phyloP scores from a whole-genome alignment of 345 rosid species.

The Acer yangbiense region DNA sequence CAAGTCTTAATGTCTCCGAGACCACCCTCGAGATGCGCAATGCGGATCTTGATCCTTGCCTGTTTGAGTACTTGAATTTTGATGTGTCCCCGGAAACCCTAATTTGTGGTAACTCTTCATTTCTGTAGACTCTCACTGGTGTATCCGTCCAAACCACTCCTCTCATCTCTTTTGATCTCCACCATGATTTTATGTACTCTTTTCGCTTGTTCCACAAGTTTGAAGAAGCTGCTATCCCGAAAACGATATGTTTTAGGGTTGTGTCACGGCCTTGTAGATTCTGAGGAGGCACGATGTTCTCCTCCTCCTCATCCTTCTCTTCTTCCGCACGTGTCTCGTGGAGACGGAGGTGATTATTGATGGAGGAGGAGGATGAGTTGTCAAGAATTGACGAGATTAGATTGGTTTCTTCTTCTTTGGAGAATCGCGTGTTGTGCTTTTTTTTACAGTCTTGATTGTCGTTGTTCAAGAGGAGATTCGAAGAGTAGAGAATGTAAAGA shows the following conservation, averaged over 20 bases:
- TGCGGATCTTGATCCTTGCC: constrained; percentile 69
- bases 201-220: constrained; percentile 71
- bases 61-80: constrained; percentile 64
- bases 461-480: constrained; percentile 39
- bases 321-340: background rate
- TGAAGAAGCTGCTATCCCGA: constrained; percentile 76
- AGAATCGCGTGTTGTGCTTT: background rate
- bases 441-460: constrained; percentile 28
- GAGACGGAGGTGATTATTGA: background rate
- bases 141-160: constrained; percentile 80
- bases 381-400: background rate
- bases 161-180: constrained; percentile 68
- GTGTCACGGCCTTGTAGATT: constrained; percentile 40
- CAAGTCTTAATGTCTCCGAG: constrained; percentile 67
- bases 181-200: constrained; percentile 81
- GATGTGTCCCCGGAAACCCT: constrained; percentile 66
- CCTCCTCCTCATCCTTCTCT: background rate
- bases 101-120: constrained; percentile 64
- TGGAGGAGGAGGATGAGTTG: background rate
- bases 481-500: constrained; percentile 55
- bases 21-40: constrained; percentile 76
- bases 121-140: constrained; percentile 34
- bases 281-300: constrained; percentile 17
- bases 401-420: background rate
- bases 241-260: constrained; percentile 61